Conservation (phyloP, 495 filamentous ascomycete genomes). For the Podospora fimiseda region DNA sequence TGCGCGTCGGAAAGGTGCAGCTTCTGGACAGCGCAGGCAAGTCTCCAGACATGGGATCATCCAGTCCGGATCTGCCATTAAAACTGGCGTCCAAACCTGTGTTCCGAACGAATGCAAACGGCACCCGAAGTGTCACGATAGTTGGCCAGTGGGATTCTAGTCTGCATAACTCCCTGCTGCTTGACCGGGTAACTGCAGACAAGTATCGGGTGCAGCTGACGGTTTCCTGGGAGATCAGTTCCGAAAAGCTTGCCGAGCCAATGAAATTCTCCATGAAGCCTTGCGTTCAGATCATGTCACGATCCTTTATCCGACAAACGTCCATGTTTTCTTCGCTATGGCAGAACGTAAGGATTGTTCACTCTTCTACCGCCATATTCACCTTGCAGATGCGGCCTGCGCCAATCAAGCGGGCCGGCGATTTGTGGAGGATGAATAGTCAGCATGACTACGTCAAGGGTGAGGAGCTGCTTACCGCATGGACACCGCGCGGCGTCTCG, state of each 20-base stretch:
- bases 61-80: slow-evolving; percentile 66
- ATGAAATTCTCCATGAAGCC: slow-evolving; percentile 79
- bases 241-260: slow-evolving; percentile 68
- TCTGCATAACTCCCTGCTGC: slow-evolving; percentile 78
- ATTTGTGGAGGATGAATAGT: slow-evolving; percentile 96
- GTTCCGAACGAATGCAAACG: slow-evolving; percentile 77
- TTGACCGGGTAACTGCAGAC: slow-evolving; percentile 84
- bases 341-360: slow-evolving; percentile 76
- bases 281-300: slow-evolving; percentile 73
- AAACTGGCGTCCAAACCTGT: slow-evolving; percentile 68
- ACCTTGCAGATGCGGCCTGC: slow-evolving; percentile 77
- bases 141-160: slow-evolving; percentile 95
- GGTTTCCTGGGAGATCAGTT: slow-evolving; percentile 73
- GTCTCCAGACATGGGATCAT: slow-evolving; percentile 66
- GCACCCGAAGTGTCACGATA: slow-evolving; percentile 80
- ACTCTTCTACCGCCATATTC: slow-evolving; percentile 80
- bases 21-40: slow-evolving; percentile 81
- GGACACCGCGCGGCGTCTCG: slow-evolving; percentile 84
- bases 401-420: slow-evolving; percentile 82
- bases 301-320: slow-evolving; percentile 74
- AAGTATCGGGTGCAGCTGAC: slow-evolving; percentile 88
- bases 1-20: slow-evolving; percentile 73
- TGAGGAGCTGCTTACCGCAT: slow-evolving; percentile 74
- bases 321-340: slow-evolving; percentile 84
- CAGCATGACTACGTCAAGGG: slow-evolving; percentile 91